These are phyloP conservation scores for Mycena epipterygia DNA, from an alignment of 768 basidiomycete species.

Conservation along the genomic window DNA sequence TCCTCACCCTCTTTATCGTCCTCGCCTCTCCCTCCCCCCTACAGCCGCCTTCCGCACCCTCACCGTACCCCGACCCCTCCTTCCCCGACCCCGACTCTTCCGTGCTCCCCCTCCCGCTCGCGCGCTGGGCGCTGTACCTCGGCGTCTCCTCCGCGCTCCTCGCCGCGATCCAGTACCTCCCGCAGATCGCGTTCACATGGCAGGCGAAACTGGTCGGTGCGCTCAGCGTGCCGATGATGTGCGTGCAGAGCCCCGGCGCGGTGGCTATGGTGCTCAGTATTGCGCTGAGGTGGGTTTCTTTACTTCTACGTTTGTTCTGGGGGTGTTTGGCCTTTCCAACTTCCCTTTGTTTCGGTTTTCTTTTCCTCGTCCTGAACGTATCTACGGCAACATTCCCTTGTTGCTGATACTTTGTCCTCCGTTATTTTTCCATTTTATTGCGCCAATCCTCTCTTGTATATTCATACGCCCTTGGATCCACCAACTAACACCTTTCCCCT, in stretches of 20 bases:
- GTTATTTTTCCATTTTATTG: not conserved
- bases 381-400: no score
- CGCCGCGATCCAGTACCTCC: conserved; percentile 88
- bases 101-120: conserved; percentile 29
- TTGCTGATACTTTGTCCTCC: no score
- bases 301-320: not conserved
- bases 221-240: conserved; percentile 95
- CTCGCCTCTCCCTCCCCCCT: conserved; percentile 55
- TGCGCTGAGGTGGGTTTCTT: conserved; percentile 66
- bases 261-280: conserved; percentile 90
- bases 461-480: no score
- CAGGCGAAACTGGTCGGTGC: conserved; percentile 87
- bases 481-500: not conserved
- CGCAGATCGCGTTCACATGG: conserved; percentile 89
- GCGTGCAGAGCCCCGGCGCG: conserved; percentile 92
- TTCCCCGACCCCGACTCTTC: conserved; percentile 47
- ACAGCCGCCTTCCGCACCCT: conserved; percentile 47
- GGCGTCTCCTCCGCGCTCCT: conserved; percentile 86
- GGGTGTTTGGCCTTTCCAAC: not conserved
- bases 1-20: conserved; percentile 76
- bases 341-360: not conserved
- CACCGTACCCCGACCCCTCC: conserved; percentile 54
- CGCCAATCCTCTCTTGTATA: not conserved
- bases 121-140: conserved; percentile 86
- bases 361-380: conserved; percentile 6